These are phyloP conservation scores for Nemania diffusa DNA, from an alignment of 2,329 filamentous ascomycete species.

Conservation along the genomic window DNA sequence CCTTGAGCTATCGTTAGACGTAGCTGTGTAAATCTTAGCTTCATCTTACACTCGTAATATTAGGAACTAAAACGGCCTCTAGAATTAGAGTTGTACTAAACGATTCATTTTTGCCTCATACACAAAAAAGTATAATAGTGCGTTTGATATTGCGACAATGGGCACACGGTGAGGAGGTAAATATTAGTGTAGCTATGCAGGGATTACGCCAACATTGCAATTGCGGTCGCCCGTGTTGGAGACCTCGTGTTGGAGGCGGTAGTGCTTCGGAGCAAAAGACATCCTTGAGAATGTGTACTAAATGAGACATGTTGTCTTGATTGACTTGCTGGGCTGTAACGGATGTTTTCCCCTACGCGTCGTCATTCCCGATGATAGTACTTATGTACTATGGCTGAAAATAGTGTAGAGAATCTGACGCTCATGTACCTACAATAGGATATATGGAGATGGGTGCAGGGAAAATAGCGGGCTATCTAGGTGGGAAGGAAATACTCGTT, in stretches of 20 bases:
- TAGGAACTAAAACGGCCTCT: background rate
- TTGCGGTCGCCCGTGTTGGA: too few species aligned
- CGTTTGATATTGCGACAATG: background rate
- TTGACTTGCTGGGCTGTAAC: background rate
- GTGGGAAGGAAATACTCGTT: background rate
- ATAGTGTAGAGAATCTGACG: too few species aligned
- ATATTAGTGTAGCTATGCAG: too few species aligned
- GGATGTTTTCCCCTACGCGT: background rate
- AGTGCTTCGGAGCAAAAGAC: background rate
- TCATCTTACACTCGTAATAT: too few species aligned
- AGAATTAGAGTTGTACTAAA: background rate
- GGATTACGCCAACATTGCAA: too few species aligned
- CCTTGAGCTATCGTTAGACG: too few species aligned
- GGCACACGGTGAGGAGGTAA: background rate
- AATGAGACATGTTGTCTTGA: background rate
- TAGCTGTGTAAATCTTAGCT: background rate
- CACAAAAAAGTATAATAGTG: background rate
- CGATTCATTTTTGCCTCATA: background rate
- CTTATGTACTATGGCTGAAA: too few species aligned
- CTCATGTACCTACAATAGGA: too few species aligned
- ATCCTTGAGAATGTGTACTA: background rate
- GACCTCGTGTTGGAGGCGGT: background rate
- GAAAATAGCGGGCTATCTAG: background rate
- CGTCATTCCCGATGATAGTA: background rate
- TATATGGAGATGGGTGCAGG: background rate